Conservation (phyloP, 2,329 filamentous ascomycete species). For the Ophidiomyces ophidiicola region DNA sequence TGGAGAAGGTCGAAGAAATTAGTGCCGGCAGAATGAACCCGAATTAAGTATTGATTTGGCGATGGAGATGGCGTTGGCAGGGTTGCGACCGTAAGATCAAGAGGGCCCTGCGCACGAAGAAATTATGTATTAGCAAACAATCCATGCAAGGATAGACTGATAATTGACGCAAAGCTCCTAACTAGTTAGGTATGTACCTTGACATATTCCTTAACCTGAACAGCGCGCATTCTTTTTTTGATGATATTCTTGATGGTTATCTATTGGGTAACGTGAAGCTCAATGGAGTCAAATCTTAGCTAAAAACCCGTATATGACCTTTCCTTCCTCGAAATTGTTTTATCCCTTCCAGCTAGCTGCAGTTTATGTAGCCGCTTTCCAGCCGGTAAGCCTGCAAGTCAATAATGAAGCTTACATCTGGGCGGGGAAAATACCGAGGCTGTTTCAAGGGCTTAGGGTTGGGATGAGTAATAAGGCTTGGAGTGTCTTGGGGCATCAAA, state of each 20-base stretch:
- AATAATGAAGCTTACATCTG: neutral
- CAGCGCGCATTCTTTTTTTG: constrained; percentile 53
- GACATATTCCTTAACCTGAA: constrained; percentile 62
- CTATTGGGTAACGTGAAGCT: no score
- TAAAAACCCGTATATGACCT: no score
- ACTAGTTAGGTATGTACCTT: constrained; percentile 40
- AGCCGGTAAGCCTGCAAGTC: neutral
- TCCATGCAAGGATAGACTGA: constrained; percentile 3
- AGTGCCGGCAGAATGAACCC: constrained; percentile 72
- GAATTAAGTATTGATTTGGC: constrained; percentile 68
- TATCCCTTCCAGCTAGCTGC: no score
- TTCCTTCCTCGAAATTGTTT: no score
- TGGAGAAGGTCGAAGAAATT: constrained; percentile 98
- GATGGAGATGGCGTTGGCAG: constrained; percentile 63
- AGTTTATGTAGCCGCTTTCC: neutral
- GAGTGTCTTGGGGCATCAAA: no score
- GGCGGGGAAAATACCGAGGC: constrained; percentile 4
- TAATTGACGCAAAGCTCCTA: neutral
- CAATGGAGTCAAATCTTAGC: no score
- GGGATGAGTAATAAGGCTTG: no score
- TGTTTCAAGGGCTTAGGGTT: no score
- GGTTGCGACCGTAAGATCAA: constrained; percentile 62
- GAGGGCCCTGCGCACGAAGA: constrained; percentile 48
- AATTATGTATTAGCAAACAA: neutral
- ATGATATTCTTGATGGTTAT: neutral